Evolutionary conservation across 2,329 filamentous ascomycete species (phyloP).

Genomic region (Verticillium longisporum): DNA sequence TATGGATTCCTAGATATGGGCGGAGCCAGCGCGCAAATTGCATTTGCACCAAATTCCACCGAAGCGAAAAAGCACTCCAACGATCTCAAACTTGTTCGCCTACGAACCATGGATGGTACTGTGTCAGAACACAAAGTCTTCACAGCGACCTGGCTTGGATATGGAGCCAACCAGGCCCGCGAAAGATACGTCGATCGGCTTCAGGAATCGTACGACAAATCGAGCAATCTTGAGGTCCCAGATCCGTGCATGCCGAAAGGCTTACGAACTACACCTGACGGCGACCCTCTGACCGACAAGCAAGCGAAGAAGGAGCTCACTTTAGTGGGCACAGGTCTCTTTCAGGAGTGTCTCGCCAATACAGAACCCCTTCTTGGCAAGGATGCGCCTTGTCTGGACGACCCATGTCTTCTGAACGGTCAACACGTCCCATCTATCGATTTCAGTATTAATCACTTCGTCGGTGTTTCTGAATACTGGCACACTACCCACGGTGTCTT

Average conservation of each 20-base stretch:
- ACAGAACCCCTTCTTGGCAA: conserved; percentile 87
- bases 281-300: conserved; percentile 40
- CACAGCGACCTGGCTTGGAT: conserved; percentile 93
- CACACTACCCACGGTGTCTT: conserved; percentile 97
- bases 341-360: conserved; percentile 73
- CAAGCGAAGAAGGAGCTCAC: conserved; percentile 33
- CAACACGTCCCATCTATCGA: conserved; percentile 93
- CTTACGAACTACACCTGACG: conserved; percentile 66
- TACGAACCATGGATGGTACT: conserved; percentile 76
- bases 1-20: conserved; percentile 99
- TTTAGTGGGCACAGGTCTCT: conserved; percentile 78
- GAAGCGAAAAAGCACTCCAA: conserved; percentile 85
- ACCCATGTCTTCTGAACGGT: conserved; percentile 84
- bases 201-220: conserved; percentile 56
- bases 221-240: conserved; percentile 60
- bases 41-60: conserved; percentile 89
- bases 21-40: conserved; percentile 93
- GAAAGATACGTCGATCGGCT: conserved; percentile 75
- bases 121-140: conserved; percentile 82
- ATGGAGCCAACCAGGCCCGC: conserved; percentile 91
- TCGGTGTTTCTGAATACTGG: conserved; percentile 98
- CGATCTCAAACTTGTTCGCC: conserved; percentile 77
- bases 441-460: conserved; percentile 94
- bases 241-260: conserved; percentile 87
- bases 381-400: conserved; percentile 73